Evolutionary conservation across 768 basidiomycete species (phyloP).

Genomic region (Boletus bicolor): DNA sequence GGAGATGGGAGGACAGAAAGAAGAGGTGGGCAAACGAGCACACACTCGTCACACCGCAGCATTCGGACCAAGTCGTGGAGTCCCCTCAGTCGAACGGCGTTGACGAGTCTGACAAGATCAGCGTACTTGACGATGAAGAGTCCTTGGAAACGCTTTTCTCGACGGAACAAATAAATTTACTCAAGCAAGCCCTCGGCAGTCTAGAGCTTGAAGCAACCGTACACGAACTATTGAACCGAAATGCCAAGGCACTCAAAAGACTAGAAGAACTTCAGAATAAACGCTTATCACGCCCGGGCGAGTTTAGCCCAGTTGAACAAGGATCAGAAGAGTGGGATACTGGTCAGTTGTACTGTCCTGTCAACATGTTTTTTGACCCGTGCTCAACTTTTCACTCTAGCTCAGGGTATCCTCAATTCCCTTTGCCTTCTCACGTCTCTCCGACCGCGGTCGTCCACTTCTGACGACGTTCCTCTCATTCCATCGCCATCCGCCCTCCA

Average conservation of each 20-base stretch:
- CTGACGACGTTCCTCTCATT: slow-evolving; percentile 45
- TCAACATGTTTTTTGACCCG: background rate
- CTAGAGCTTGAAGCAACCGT: slow-evolving; percentile 69
- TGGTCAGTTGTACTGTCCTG: slow-evolving; percentile 46
- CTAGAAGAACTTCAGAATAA: slow-evolving; percentile 63
- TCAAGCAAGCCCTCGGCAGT: slow-evolving; percentile 59
- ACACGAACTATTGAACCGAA: slow-evolving; percentile 63
- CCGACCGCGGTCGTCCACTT: slow-evolving; percentile 56
- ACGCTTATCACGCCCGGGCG: slow-evolving; percentile 48
- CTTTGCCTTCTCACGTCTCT: slow-evolving; percentile 65
- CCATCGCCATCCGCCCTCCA: slow-evolving; percentile 66
- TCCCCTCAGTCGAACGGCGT: slow-evolving; percentile 13
- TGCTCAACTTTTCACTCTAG: slow-evolving; percentile 38
- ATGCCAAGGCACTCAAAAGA: slow-evolving; percentile 57
- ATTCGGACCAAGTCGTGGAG: background rate
- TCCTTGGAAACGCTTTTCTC: slow-evolving; percentile 55
- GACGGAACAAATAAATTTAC: slow-evolving; percentile 48
- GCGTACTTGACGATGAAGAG: slow-evolving; percentile 33
- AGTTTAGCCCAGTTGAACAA: slow-evolving; percentile 50
- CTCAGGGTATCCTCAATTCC: slow-evolving; percentile 70
- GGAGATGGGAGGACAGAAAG: slow-evolving; percentile 46
- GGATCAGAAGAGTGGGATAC: slow-evolving; percentile 82
- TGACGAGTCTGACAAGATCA: slow-evolving; percentile 5
- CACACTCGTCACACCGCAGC: background rate
- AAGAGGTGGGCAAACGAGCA: slow-evolving; percentile 28